Conservation (phyloP, 495 filamentous ascomycete genomes). For the Trichocladium uniseriatum region DNA sequence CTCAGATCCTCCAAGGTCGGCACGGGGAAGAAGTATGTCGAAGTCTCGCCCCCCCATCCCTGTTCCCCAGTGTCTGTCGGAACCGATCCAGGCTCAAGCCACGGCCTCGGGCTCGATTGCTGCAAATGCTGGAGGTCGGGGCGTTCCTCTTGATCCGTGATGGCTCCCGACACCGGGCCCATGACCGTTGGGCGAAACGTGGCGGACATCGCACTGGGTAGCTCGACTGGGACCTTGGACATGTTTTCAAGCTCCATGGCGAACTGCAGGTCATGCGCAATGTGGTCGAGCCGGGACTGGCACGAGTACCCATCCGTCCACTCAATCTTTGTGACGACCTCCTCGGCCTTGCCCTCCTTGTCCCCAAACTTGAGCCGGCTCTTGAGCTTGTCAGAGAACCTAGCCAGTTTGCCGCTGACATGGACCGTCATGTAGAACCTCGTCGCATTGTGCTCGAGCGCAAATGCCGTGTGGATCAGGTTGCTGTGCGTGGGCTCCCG, state of each 20-base stretch:
- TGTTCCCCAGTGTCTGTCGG: neutral
- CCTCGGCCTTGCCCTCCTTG: slow-evolving; percentile 2
- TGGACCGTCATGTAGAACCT: slow-evolving; percentile 27
- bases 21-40: too few species aligned
- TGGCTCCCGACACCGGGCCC: neutral
- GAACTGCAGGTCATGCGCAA: slow-evolving; percentile 11
- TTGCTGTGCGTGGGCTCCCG: slow-evolving; percentile 22
- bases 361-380: slow-evolving; percentile 12
- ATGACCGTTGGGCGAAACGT: slow-evolving; percentile 5
- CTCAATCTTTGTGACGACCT: slow-evolving; percentile 15
- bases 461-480: slow-evolving; percentile 27
- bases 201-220: slow-evolving; percentile 13
- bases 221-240: slow-evolving; percentile 16
- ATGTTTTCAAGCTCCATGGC: slow-evolving; percentile 21
- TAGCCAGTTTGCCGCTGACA: slow-evolving; percentile 18
- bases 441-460: slow-evolving; percentile 25
- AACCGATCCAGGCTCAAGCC: too few species aligned
- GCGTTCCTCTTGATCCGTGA: neutral
- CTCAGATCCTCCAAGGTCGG: neutral
- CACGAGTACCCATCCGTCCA: slow-evolving; percentile 13
- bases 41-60: too few species aligned
- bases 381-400: slow-evolving; percentile 3
- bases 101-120: neutral
- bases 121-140: neutral
- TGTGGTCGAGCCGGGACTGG: slow-evolving; percentile 10